phyloP scores from a whole-genome alignment of 140 eudicot species.

The Oenanthe javanica region DNA sequence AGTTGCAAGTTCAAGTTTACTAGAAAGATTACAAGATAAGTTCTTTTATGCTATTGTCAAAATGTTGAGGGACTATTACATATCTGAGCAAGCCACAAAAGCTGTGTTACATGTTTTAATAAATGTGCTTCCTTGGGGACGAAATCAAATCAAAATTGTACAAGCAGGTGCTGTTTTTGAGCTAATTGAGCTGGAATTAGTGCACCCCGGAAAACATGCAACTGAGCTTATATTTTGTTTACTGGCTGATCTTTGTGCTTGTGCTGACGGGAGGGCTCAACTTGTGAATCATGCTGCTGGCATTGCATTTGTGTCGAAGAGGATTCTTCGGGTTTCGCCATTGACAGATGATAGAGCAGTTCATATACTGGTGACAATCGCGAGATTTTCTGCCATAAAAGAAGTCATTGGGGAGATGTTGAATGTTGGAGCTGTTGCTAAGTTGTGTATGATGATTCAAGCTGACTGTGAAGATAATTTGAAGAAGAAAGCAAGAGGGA shows the following conservation, averaged over 20 bases:
- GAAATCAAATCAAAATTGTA: slow-evolving; percentile 48
- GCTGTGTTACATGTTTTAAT: slow-evolving; percentile 33
- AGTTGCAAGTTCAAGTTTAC: slow-evolving; percentile 23
- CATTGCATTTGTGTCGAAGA: slow-evolving; percentile 52
- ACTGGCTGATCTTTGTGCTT: slow-evolving; percentile 60
- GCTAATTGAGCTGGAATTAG: slow-evolving; percentile 50
- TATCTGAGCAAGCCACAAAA: slow-evolving; percentile 34
- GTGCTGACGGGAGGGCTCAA: slow-evolving; percentile 79
- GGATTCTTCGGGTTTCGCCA: slow-evolving; percentile 59
- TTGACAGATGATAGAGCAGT: slow-evolving; percentile 55
- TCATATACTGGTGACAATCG: slow-evolving; percentile 37
- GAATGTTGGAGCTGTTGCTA: slow-evolving; percentile 69
- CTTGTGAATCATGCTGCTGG: slow-evolving; percentile 59
- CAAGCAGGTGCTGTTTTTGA: slow-evolving; percentile 54
- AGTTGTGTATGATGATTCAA: slow-evolving; percentile 73
- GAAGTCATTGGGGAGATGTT: slow-evolving; percentile 74
- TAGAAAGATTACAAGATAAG: slow-evolving; percentile 32
- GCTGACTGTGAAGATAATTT: slow-evolving; percentile 45
- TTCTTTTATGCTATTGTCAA: slow-evolving; percentile 34
- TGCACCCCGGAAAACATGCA: slow-evolving; percentile 20
- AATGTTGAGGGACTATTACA: slow-evolving; percentile 10
- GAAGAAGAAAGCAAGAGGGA: slow-evolving; percentile 67
- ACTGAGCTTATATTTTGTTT: slow-evolving; percentile 51
- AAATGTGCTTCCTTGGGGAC: slow-evolving; percentile 46
- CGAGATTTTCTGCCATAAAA: slow-evolving; percentile 40